These are phyloP conservation scores for Coleophoma crateriformis DNA, from an alignment of 2,329 filamentous ascomycete species.

Conservation along the genomic window DNA sequence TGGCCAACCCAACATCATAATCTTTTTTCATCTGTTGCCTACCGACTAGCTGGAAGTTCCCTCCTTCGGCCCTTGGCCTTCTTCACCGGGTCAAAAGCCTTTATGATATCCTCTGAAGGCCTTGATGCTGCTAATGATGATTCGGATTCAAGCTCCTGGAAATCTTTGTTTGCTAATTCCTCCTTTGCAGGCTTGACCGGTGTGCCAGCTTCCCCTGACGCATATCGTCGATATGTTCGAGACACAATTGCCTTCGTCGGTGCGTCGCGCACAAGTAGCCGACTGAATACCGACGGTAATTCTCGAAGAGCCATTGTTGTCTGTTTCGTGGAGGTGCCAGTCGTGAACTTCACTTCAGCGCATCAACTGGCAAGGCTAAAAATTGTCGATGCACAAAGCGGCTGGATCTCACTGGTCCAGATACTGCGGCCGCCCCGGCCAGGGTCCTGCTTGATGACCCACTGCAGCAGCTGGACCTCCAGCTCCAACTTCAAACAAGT, in stretches of 20 bases:
- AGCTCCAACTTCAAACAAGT: too few relatives aligned
- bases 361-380: neutral
- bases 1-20: too few relatives aligned
- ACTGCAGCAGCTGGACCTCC: too few relatives aligned
- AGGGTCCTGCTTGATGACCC: neutral
- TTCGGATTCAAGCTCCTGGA: constrained; percentile 38
- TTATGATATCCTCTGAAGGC: constrained; percentile 28
- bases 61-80: constrained; percentile 32
- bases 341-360: constrained; percentile 7
- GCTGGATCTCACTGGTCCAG: too few relatives aligned
- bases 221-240: constrained; percentile 18
- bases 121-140: constrained; percentile 34
- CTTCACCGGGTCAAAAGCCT: constrained; percentile 41
- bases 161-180: constrained; percentile 13
- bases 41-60: constrained; percentile 34
- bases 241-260: constrained; percentile 6
- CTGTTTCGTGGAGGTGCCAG: neutral
- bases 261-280: constrained; percentile 17
- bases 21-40: constrained; percentile 6
- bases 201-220: constrained; percentile 18
- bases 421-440: constrained; percentile 1
- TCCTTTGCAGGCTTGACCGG: constrained; percentile 8
- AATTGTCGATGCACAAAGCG: neutral
- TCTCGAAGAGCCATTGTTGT: constrained; percentile 26
- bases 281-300: constrained; percentile 21